Conservation (phyloP, 2,329 filamentous ascomycete genomes). For the Trichoderma arundinaceum region DNA sequence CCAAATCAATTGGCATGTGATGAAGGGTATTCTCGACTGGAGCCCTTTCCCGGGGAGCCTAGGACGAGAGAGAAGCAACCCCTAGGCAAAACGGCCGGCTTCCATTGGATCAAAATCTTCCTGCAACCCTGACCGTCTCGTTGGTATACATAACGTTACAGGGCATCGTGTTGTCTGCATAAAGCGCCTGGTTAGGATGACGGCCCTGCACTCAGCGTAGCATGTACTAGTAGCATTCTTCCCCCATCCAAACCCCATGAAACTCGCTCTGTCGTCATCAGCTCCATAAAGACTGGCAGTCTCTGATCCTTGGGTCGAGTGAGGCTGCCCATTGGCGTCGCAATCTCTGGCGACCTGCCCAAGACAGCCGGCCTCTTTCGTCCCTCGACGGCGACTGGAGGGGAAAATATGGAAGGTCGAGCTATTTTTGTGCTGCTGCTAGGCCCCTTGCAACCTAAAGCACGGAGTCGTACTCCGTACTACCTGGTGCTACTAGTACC, state of each 20-base stretch:
- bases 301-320: not conserved
- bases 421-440: constrained; percentile 1
- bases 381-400: not conserved
- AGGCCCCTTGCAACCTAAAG: constrained; percentile 12
- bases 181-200: constrained; percentile 3
- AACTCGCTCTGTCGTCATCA: constrained; percentile 4
- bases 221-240: not conserved
- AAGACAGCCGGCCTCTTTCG: not conserved
- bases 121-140: not conserved
- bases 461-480: not conserved
- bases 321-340: not conserved
- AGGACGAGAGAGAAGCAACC: not conserved
- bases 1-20: too few relatives aligned
- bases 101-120: constrained; percentile 6
- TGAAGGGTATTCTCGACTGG: too few relatives aligned
- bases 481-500: constrained; percentile 3
- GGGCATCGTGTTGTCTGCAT: constrained; percentile 16
- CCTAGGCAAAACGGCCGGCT: not conserved
- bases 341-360: constrained; percentile 3
- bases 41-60: too few relatives aligned
- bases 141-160: constrained; percentile 9
- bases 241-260: constrained; percentile 1
- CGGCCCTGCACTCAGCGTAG: not conserved
- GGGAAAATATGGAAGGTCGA: constrained; percentile 1
- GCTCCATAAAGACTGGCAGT: constrained; percentile 3